These are phyloP conservation scores for Cladosporium colombiae DNA, from an alignment of 2,329 filamentous ascomycete genomes.

Conservation along the genomic window DNA sequence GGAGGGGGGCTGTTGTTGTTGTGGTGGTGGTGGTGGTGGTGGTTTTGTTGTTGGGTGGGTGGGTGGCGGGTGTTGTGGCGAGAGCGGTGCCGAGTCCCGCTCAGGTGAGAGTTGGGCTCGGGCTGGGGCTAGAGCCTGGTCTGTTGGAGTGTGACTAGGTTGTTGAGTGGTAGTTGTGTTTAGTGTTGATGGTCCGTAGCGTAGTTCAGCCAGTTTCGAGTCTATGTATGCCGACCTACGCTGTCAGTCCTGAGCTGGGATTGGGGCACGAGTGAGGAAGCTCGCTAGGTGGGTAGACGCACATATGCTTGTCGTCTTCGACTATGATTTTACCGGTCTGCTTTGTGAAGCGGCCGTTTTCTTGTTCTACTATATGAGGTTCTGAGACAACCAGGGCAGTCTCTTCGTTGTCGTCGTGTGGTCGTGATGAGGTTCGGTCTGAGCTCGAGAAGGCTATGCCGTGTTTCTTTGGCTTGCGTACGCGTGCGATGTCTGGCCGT, in stretches of 20 bases:
- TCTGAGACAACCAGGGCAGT: constrained; percentile 31
- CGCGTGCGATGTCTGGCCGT: neutral
- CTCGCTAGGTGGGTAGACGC: constrained; percentile 46
- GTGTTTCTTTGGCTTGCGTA: constrained; percentile 31
- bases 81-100: neutral
- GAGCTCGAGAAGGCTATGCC: constrained; percentile 34
- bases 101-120: neutral
- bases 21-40: neutral
- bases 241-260: constrained; percentile 57
- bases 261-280: neutral
- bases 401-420: constrained; percentile 44
- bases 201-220: constrained; percentile 67
- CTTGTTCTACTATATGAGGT: constrained; percentile 39
- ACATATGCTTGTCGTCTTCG: constrained; percentile 73
- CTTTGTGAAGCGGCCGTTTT: constrained; percentile 64
- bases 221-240: constrained; percentile 84
- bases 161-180: neutral
- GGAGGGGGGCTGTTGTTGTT: too few species aligned
- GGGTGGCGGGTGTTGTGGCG: neutral
- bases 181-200: constrained; percentile 24
- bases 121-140: neutral
- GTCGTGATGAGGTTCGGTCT: constrained; percentile 13
- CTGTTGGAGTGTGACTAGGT: neutral
- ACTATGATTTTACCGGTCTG: constrained; percentile 70
- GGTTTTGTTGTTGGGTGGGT: neutral